A percentile compares a stretch with the other conserved stretches of the same genome.
phyloP scores from a whole-genome alignment of 1,284 basidiomycete species.

The Sporisorium sorghi region DNA sequence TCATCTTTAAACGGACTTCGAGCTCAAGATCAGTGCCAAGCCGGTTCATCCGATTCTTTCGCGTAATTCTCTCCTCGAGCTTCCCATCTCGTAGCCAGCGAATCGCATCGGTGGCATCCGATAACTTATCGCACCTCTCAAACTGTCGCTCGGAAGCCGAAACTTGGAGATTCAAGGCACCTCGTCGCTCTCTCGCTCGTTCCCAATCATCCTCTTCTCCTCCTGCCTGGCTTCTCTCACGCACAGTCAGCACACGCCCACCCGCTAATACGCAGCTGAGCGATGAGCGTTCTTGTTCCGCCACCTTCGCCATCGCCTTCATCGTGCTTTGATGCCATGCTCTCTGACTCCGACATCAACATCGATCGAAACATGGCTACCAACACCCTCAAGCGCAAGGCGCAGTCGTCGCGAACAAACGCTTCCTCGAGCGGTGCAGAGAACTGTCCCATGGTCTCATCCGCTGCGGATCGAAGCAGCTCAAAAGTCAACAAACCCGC shows the following conservation, averaged over 20 bases:
- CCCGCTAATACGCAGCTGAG: slow-evolving; percentile 10
- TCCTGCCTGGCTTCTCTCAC: background rate
- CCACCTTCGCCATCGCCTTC: slow-evolving; percentile 52
- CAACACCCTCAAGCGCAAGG: slow-evolving; percentile 47
- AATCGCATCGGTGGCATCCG: too few relatives aligned
- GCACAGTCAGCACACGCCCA: background rate
- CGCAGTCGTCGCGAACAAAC: slow-evolving; percentile 9
- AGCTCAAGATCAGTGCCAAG: too few relatives aligned
- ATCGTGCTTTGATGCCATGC: slow-evolving; percentile 50
- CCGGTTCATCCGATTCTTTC: slow-evolving; percentile 7
- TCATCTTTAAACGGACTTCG: background rate
- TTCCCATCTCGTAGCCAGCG: too few relatives aligned
- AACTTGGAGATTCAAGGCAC: background rate
- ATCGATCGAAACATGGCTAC: slow-evolving; percentile 41
- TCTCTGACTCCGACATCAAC: slow-evolving; percentile 53
- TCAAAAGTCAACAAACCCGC: background rate
- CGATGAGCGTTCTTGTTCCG: slow-evolving; percentile 54
- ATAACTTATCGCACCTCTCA: too few relatives aligned
- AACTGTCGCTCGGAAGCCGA: background rate
- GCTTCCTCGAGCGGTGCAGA: slow-evolving; percentile 42
- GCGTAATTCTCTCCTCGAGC: too few relatives aligned
- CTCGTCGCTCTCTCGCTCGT: background rate
- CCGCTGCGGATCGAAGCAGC: background rate
- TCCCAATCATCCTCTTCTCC: background rate
- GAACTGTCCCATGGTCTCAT: slow-evolving; percentile 27